A percentile compares a stretch with the other conserved stretches of the same genome.
These are phyloP conservation scores for Acacia crassicarpa DNA, from an alignment of 306 rosid species.

Conservation along the genomic window DNA sequence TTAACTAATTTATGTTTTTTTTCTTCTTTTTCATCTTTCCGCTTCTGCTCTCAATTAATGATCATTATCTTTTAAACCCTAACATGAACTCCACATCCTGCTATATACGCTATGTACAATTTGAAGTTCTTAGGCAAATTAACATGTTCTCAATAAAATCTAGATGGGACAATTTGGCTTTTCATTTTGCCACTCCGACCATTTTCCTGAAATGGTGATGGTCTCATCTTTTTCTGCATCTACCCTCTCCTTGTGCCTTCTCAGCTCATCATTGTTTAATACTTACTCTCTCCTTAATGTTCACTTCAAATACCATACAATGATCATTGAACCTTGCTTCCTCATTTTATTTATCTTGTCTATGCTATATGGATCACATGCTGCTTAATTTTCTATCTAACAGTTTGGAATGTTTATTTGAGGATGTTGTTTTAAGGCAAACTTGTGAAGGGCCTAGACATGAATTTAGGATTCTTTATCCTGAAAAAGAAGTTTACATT, in stretches of 20 bases:
- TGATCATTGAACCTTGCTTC: neutral
- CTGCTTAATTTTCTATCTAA: neutral
- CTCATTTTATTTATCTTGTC: neutral
- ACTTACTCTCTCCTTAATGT: neutral
- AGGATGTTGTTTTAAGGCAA: too few species aligned
- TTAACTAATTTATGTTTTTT: too few species aligned
- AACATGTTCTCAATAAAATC: neutral
- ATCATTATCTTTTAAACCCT: neutral
- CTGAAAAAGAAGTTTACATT: too few species aligned
- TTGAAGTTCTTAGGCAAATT: neutral
- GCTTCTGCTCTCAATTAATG: too few species aligned
- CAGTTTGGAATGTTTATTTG: too few species aligned
- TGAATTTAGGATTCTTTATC: too few species aligned
- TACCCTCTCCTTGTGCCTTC: neutral
- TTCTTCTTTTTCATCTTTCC: too few species aligned
- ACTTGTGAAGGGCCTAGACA: too few species aligned
- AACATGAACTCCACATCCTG: neutral
- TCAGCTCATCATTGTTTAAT: neutral
- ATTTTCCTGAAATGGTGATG: neutral
- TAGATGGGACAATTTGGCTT: conserved; percentile 11
- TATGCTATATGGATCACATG: neutral
- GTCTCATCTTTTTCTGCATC: neutral
- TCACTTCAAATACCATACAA: too few species aligned
- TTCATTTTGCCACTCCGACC: neutral
- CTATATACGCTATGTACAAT: neutral